Evolutionary conservation across 176 grass and related monocot genomes (phyloP), one percentile per base, ranked within the genome.

Genomic region (Bothriochloa decipiens): DNA sequence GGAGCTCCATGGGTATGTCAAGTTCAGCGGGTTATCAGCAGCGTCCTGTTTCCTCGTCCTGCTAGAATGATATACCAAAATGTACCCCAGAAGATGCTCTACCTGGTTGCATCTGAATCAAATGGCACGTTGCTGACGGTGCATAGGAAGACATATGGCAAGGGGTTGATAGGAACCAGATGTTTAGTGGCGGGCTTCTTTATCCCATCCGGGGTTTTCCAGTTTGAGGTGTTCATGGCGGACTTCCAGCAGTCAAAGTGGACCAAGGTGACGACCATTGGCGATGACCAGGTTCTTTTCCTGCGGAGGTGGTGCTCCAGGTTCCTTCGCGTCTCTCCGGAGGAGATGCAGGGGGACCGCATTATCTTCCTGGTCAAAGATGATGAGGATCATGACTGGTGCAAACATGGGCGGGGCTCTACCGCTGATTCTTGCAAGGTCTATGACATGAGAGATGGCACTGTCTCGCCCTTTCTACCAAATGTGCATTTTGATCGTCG

Each of bases 221-320:
- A 82, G 26, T 73, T 63, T 0, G 69, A 74, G 27, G 27, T 83
- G 4, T 74, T 74, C 27, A 45, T 11, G 40, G 57, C 57, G 0
- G 40, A 83, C 27, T 74, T 83, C 7, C 6, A 63, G 81, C 40
- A 65, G 40, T 64, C 81, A 1, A 22, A 16, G 57, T 83, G 70
- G 70, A 42, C 25, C 4, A 74, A 63, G 39, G 3, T 74, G 27
- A 83, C 81, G 1, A 65, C 57, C 39, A 16, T 83, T 20, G 70
- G 81, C 4, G 57, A 50, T 9, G 20, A 83, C 7, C 70, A 83
- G 40, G 55, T 74, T 26, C 12, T 74, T 18, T 83, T 83, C 32
- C 70, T 64, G 8, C 11, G 25, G 27, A 60, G 55, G 14, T 7
- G 26, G 26, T 74, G 81, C 70, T 83, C 26, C 57, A 74, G 55